Conservation (phyloP, 257 asterid species). For the Agastache rugosa region DNA sequence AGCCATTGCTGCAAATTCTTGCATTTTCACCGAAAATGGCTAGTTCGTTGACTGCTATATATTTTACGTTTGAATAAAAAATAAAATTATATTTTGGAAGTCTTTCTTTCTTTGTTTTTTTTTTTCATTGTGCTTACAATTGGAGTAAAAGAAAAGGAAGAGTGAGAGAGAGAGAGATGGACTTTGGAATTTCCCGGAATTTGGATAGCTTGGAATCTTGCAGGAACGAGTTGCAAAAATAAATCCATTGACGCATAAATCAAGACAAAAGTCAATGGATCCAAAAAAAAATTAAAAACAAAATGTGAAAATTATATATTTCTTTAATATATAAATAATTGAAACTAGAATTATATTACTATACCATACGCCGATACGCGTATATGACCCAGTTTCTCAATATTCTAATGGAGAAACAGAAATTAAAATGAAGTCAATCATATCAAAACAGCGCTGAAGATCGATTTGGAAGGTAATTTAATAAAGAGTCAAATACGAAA, state of each 20-base stretch:
- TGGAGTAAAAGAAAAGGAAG: not conserved
- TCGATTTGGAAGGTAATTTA: too few relatives aligned
- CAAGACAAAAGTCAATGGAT: slow-evolving; percentile 32
- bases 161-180: too few relatives aligned
- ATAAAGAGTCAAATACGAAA: too few relatives aligned
- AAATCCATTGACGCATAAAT: slow-evolving; percentile 10
- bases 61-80: too few relatives aligned
- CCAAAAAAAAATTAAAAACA: not conserved
- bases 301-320: not conserved
- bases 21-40: not conserved
- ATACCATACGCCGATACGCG: not conserved
- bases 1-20: slow-evolving; percentile 42
- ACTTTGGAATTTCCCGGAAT: too few relatives aligned
- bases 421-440: too few relatives aligned
- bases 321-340: not conserved
- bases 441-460: too few relatives aligned
- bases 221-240: slow-evolving; percentile 24
- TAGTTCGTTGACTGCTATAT: not conserved
- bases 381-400: not conserved
- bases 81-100: not conserved
- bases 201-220: not conserved
- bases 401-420: too few relatives aligned
- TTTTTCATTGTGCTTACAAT: not conserved
- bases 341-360: not conserved
- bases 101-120: not conserved